phyloP scores from a whole-genome alignment of 1,284 basidiomycete species.

The Dichomitus squalens region DNA sequence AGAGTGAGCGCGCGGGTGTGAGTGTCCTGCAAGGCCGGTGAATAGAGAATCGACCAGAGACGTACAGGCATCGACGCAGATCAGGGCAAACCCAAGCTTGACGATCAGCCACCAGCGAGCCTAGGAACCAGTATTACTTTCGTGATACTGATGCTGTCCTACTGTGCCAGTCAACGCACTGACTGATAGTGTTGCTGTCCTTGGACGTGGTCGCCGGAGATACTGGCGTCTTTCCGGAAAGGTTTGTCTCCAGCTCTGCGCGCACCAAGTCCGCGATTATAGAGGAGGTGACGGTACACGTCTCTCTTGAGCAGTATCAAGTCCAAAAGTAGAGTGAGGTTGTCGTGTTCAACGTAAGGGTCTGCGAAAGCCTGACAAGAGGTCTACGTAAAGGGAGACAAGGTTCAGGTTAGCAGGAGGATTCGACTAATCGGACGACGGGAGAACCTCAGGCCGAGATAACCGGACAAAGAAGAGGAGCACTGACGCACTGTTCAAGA shows the following conservation, averaged over 20 bases:
- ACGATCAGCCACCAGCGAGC: slow-evolving; percentile 58
- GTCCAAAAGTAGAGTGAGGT: slow-evolving; percentile 78
- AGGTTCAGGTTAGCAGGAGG: slow-evolving; percentile 13
- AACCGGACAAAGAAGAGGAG: slow-evolving; percentile 3
- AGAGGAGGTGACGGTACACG: slow-evolving; percentile 89
- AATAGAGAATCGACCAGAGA: slow-evolving; percentile 16
- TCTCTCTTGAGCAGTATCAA: slow-evolving; percentile 85
- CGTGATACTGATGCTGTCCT: neutral
- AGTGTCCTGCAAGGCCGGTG: neutral
- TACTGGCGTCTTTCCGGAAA: neutral
- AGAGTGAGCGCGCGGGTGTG: neutral
- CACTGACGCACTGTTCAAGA: slow-evolving; percentile 76
- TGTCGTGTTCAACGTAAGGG: slow-evolving; percentile 89
- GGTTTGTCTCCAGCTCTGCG: slow-evolving; percentile 38
- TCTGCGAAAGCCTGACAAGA: slow-evolving; percentile 77
- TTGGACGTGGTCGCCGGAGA: neutral
- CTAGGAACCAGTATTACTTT: slow-evolving; percentile 35
- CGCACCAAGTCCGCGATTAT: slow-evolving; percentile 77
- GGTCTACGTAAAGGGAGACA: slow-evolving; percentile 24
- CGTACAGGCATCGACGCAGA: slow-evolving; percentile 73
- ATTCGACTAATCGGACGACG: slow-evolving; percentile 9
- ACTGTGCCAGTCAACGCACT: slow-evolving; percentile 5
- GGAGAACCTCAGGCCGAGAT: slow-evolving; percentile 6
- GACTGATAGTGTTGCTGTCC: slow-evolving; percentile 10
- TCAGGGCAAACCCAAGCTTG: slow-evolving; percentile 56